A percentile compares a stretch with the other conserved stretches of the same genome.
phyloP scores from a whole-genome alignment of 139 green algal species.

The Asterochloris erici region DNA sequence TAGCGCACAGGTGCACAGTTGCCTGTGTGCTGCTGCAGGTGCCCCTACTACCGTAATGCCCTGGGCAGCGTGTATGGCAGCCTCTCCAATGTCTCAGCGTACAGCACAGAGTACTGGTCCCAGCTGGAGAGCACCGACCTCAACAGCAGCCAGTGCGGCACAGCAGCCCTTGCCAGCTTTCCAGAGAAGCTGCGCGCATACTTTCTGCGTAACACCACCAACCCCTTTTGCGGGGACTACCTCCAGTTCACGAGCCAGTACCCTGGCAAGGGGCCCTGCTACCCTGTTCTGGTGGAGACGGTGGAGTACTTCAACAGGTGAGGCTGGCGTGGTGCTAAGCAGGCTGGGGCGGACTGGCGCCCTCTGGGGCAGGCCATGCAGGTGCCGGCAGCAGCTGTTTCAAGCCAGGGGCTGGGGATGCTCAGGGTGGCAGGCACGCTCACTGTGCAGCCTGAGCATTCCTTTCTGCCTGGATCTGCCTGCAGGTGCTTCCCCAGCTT shows the following conservation, averaged over 20 bases:
- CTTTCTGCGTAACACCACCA: constrained; percentile 15
- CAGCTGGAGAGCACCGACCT: constrained; percentile 23
- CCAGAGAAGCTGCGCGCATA: constrained; percentile 10
- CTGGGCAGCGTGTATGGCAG: constrained; percentile 44
- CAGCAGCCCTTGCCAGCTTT: not conserved
- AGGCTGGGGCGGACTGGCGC: not conserved
- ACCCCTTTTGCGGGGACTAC: constrained; percentile 38
- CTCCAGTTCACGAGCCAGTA: constrained; percentile 53
- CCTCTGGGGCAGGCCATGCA: not conserved
- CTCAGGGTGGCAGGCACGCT: not conserved
- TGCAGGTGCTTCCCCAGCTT: constrained; percentile 15
- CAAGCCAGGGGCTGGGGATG: not conserved
- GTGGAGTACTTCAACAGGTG: constrained; percentile 60
- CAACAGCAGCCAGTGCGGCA: not conserved
- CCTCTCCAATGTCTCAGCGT: constrained; percentile 17
- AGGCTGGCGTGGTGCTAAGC: not conserved
- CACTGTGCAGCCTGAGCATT: not conserved
- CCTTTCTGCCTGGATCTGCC: not conserved
- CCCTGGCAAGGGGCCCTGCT: constrained; percentile 65
- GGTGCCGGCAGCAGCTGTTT: not conserved
- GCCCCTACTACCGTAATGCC: constrained; percentile 58
- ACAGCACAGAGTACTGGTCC: constrained; percentile 37
- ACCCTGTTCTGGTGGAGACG: constrained; percentile 54
- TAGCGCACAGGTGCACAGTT: not conserved
- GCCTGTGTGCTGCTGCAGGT: constrained; percentile 32